phyloP scores from a whole-genome alignment of 768 basidiomycete genomes.

The Tephrocybe sp. region DNA sequence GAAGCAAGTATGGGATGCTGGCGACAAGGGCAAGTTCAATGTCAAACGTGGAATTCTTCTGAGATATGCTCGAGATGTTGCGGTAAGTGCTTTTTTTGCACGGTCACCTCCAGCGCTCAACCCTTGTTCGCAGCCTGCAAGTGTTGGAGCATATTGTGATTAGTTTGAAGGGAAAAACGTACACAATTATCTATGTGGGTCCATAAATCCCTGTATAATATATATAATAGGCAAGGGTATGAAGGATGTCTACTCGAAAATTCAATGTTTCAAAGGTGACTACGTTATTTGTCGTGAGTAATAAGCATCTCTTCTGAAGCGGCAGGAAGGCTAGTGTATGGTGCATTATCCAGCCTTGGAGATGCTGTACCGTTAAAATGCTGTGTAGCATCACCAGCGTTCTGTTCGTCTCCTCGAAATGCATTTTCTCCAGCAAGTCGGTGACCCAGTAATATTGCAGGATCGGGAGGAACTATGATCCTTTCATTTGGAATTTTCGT shows the following conservation, averaged over 20 bases:
- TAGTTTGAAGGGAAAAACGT: conserved; percentile 22
- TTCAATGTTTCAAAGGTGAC: no score
- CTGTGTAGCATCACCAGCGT: conserved; percentile 7
- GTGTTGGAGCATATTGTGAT: conserved; percentile 79
- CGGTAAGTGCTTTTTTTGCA: conserved; percentile 49
- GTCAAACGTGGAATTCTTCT: conserved; percentile 73
- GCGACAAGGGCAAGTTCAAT: conserved; percentile 59
- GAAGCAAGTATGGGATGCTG: conserved; percentile 65
- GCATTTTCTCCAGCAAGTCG: conserved; percentile 37
- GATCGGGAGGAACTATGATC: conserved; percentile 62
- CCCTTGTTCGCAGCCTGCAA: conserved; percentile 60
- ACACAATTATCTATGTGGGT: no score
- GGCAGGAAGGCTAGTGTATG: conserved; percentile 7
- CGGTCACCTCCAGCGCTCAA: not conserved
- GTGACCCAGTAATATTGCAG: conserved; percentile 57
- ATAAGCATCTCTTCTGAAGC: conserved; percentile 20
- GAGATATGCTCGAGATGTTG: conserved; percentile 83
- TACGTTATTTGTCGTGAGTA: conserved; percentile 14
- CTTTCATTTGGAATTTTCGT: conserved; percentile 38
- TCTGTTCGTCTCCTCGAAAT: conserved; percentile 14
- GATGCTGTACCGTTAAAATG: not conserved
- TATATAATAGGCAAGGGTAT: not conserved
- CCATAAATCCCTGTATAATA: no score
- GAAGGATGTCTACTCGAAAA: not conserved
- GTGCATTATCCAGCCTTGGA: not conserved